Evolutionary conservation across 2,329 filamentous ascomycete species (phyloP).

Genomic region (Microcera coccophila): DNA sequence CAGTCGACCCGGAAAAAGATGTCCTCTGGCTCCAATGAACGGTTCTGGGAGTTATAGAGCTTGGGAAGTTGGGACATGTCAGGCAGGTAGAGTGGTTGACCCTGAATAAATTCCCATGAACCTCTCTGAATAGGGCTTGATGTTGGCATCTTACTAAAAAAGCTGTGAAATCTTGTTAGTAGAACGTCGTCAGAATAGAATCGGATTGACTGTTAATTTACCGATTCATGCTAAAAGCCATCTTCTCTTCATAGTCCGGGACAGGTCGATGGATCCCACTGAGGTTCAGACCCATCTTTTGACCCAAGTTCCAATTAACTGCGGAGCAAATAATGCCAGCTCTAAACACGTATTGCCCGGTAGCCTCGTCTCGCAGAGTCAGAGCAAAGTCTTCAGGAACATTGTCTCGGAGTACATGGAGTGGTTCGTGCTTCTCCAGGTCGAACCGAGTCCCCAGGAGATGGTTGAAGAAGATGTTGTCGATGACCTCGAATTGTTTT

Average conservation of each 20-base stretch:
- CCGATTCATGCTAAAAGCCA: constrained; percentile 84
- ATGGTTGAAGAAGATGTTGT: constrained; percentile 60
- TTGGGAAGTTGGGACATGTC: constrained; percentile 62
- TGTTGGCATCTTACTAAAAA: constrained; percentile 72
- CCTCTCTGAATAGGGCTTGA: constrained; percentile 76
- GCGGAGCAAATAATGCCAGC: constrained; percentile 75
- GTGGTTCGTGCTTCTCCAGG: constrained; percentile 58
- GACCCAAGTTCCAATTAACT: constrained; percentile 72
- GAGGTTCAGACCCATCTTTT: constrained; percentile 68
- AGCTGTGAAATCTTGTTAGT: constrained; percentile 45
- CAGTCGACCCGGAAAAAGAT: constrained; percentile 76
- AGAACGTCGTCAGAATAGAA: not conserved
- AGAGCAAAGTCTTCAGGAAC: constrained; percentile 82
- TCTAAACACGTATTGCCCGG: constrained; percentile 69
- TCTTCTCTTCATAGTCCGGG: constrained; percentile 82
- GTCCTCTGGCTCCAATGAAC: constrained; percentile 53
- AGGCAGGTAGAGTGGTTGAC: constrained; percentile 70
- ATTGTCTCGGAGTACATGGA: constrained; percentile 70
- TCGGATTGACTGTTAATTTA: too few relatives aligned
- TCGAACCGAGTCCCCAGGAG: constrained; percentile 62
- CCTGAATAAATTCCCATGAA: constrained; percentile 78
- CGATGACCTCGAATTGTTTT: constrained; percentile 63
- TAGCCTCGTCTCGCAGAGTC: constrained; percentile 65
- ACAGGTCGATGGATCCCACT: constrained; percentile 69
- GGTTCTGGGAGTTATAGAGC: constrained; percentile 55